phyloP scores from a whole-genome alignment of 1,139 yeast genomes.

The Yamadazyma sp. region DNA sequence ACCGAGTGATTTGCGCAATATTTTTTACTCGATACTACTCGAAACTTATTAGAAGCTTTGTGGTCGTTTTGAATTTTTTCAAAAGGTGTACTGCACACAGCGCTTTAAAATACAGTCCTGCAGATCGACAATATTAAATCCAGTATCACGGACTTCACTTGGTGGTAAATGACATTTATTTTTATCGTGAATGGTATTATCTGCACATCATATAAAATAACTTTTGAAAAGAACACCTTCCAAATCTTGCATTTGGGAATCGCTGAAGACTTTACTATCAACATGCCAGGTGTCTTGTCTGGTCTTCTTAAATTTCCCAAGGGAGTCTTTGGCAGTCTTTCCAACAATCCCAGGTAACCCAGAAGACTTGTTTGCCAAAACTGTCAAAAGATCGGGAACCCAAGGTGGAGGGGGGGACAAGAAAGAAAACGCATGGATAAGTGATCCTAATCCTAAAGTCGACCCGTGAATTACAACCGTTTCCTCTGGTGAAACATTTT shows the following conservation, averaged over 20 bases:
- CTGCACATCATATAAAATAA: constrained; percentile 58
- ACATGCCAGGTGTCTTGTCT: constrained; percentile 97
- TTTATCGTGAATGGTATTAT: no score
- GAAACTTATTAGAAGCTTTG: no score
- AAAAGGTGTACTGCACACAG: no score
- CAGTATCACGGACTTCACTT: no score
- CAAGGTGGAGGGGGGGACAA: constrained; percentile 89
- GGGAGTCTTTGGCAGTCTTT: constrained; percentile 75
- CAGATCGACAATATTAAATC: no score
- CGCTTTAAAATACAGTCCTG: no score
- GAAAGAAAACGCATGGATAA: constrained; percentile 89
- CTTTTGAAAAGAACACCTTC: constrained; percentile 95
- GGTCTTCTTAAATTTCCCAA: constrained; percentile 86
- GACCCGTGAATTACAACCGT: constrained; percentile 73
- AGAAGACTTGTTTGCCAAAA: constrained; percentile 68
- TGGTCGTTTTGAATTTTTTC: no score
- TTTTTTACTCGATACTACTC: no score
- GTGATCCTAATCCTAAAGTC: constrained; percentile 83
- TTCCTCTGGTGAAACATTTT: constrained; percentile 39
- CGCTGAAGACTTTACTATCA: constrained; percentile 74
- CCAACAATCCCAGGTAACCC: constrained; percentile 78
- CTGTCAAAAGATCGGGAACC: constrained; percentile 76
- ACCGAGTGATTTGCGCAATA: no score
- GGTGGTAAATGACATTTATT: no score
- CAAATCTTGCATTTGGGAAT: constrained; percentile 81